Base-by-base conservation (phyloP, 1,139 yeast genomes). In the Blastobotrys capitulatus region DNA sequence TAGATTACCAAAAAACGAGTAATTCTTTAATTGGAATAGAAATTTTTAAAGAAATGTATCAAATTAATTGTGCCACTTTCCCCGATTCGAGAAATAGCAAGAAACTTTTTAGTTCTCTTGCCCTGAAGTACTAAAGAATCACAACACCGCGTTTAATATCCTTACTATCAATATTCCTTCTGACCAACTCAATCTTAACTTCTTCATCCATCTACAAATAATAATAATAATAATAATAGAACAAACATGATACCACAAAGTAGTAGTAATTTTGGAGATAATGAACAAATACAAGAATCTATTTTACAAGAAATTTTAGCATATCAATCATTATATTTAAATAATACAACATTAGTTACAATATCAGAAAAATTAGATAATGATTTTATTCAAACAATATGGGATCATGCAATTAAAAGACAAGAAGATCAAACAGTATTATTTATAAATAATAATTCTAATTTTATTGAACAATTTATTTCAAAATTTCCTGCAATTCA, bases 371-470 rank as follows among this genome's bases (percentile, higher is more conserved):
- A 31, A 4, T 32, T 44, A 9, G 69, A 68, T 37, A 58, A 57
- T 10, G 57, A 61, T 25, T 60, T 65, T 29, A 48, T 67, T 19
- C 54, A 60, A 8, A 50, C 59, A 6, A 54, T 66, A 9, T 66
- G 71, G 69, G 64, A 62, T 38, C 72, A 68, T 51, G 69, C 71
- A 3, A 55, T 56, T 40, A 60, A 63, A 38, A 62, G 70, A 16
- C 60, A 64, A 8, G 72, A 68, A 52, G 71, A 68, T 47, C 72
- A 68, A 54, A 58, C 68, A 26, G 51, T 68, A 9, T 52, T 67
- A 36, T 9, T 51, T 8, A 42, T 49, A 9, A 41, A 39, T 55
- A 67, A 27, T 52, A 57, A 6, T 61, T 9, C 6, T 15, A 36
- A 44, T 19, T 26, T 20, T 12, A 22, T 44, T 2, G 48, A 44